Evolutionary conservation across 23 red algal species (phyloP).

Genomic region (Agarophyton chilense): DNA sequence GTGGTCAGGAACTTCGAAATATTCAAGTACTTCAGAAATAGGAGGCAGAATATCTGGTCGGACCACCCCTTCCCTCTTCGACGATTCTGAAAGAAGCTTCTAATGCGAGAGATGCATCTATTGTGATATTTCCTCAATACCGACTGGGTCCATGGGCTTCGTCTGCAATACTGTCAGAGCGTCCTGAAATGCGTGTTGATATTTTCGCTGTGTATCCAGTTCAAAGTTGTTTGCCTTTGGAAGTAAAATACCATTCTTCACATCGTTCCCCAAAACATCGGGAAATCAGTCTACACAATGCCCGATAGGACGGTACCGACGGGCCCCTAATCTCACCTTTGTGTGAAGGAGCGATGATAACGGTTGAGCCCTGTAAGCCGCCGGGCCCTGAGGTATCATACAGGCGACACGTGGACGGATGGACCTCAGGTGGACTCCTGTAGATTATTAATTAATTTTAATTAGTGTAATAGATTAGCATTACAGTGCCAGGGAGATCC

Average conservation of each 20-base stretch:
- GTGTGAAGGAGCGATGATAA: too few relatives aligned
- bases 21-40: neutral
- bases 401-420: too few relatives aligned
- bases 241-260: slow-evolving; percentile 4
- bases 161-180: neutral
- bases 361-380: too few relatives aligned
- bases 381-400: too few relatives aligned
- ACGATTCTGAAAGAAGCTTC: slow-evolving; percentile 33
- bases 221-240: slow-evolving; percentile 13
- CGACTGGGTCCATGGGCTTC: neutral
- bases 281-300: slow-evolving; percentile 31
- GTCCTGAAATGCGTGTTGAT: neutral
- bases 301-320: slow-evolving; percentile 1
- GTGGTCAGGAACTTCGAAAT: slow-evolving; percentile 20
- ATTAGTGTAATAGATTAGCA: too few relatives aligned
- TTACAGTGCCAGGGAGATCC: too few relatives aligned
- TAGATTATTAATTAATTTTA: too few relatives aligned
- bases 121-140: neutral
- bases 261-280: slow-evolving; percentile 7
- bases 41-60: neutral
- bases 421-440: too few relatives aligned
- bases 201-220: neutral
- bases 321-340: slow-evolving; percentile 26
- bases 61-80: neutral
- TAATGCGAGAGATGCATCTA: slow-evolving; percentile 21